Percentiles rank a stretch among this genome's conserved stretches.
Evolutionary conservation across 2,329 filamentous ascomycete genomes (phyloP).

Genomic region (Phaeosphaeria sp.): DNA sequence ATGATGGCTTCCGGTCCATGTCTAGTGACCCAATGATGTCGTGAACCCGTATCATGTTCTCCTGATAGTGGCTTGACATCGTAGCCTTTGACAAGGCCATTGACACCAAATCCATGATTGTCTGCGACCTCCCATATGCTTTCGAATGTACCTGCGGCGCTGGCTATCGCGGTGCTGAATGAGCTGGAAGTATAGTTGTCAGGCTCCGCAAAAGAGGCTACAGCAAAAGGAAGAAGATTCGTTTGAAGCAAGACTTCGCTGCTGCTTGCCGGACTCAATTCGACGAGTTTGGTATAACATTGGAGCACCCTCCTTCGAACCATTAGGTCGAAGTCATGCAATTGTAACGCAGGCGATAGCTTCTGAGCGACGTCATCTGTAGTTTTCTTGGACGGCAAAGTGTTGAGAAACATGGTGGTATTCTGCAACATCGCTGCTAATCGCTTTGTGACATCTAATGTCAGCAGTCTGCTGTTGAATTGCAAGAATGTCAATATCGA

Average conservation of each 20-base stretch:
- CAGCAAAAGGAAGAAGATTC: slow-evolving; percentile 85
- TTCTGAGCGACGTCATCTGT: slow-evolving; percentile 86
- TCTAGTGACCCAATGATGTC: slow-evolving; percentile 60
- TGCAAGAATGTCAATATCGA: slow-evolving; percentile 91
- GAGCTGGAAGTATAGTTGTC: slow-evolving; percentile 86
- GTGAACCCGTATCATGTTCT: slow-evolving; percentile 51
- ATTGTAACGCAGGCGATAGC: slow-evolving; percentile 81
- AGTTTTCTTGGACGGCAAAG: slow-evolving; percentile 80
- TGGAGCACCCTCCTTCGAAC: slow-evolving; percentile 91
- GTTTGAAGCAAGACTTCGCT: slow-evolving; percentile 88
- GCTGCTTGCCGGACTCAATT: slow-evolving; percentile 82
- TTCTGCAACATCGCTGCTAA: slow-evolving; percentile 95
- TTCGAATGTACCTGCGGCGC: slow-evolving; percentile 87
- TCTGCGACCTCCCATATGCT: slow-evolving; percentile 94
- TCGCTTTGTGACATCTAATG: slow-evolving; percentile 90
- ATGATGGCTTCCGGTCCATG: slow-evolving; percentile 69
- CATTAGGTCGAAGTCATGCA: slow-evolving; percentile 92
- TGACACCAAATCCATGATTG: slow-evolving; percentile 93
- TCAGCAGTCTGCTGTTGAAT: slow-evolving; percentile 90
- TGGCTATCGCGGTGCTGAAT: slow-evolving; percentile 88
- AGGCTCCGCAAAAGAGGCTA: slow-evolving; percentile 91
- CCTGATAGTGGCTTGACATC: slow-evolving; percentile 73
- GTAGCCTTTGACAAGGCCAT: slow-evolving; percentile 81
- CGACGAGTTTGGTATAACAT: slow-evolving; percentile 91
- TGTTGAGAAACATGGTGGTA: slow-evolving; percentile 86